These are phyloP conservation scores for Fusarium sp. DNA, from an alignment of 2,329 filamentous ascomycete species.

Conservation along the genomic window DNA sequence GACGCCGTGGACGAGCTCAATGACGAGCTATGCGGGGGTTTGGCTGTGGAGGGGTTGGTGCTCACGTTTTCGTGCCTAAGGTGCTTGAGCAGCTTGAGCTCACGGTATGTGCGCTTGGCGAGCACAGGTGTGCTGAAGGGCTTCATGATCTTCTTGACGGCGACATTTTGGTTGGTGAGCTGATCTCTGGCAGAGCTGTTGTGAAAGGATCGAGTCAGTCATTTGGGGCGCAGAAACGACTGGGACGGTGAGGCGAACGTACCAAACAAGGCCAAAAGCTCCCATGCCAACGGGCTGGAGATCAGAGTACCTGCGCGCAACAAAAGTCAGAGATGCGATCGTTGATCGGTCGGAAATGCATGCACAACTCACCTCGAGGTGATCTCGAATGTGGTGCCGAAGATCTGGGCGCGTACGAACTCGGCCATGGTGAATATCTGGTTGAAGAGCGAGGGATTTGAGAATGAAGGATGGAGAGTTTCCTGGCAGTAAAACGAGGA, in stretches of 20 bases:
- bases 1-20: slow-evolving; percentile 42
- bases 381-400: slow-evolving; percentile 99
- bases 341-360: not conserved
- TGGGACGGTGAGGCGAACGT: slow-evolving; percentile 54
- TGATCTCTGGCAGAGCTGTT: slow-evolving; percentile 94
- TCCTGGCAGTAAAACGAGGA: slow-evolving; percentile 37
- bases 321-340: slow-evolving; percentile 32
- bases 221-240: not conserved
- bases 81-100: slow-evolving; percentile 97
- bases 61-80: slow-evolving; percentile 94
- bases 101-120: slow-evolving; percentile 97
- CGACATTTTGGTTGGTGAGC: slow-evolving; percentile 95
- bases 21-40: slow-evolving; percentile 4
- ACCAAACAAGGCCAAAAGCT: slow-evolving; percentile 98
- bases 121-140: slow-evolving; percentile 99
- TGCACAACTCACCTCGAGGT: slow-evolving; percentile 83
- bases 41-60: slow-evolving; percentile 22
- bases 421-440: slow-evolving; percentile 84
- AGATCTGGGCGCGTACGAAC: slow-evolving; percentile 99
- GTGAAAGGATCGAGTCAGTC: slow-evolving; percentile 20
- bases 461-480: slow-evolving; percentile 26
- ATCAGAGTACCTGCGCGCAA: slow-evolving; percentile 84
- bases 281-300: slow-evolving; percentile 99
- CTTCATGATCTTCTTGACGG: slow-evolving; percentile 99
- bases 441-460: slow-evolving; percentile 25